phyloP scores from a whole-genome alignment of 108 stramenopile genomes.

The Cyclotella choctawhatcheeana region DNA sequence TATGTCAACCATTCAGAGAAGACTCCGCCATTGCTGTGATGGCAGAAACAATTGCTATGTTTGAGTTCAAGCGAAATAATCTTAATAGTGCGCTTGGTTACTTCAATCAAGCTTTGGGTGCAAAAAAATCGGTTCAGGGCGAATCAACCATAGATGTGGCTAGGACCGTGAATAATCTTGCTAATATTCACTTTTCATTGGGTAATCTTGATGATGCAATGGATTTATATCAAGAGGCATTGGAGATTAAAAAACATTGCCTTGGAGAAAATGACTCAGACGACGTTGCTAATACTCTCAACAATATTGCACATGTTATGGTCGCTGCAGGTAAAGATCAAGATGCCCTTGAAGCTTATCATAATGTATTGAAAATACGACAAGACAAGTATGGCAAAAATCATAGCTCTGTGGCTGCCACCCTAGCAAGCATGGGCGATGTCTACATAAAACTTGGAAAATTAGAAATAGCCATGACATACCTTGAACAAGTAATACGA shows the following conservation, averaged over 20 bases:
- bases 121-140: constrained; percentile 44
- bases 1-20: constrained; percentile 48
- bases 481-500: constrained; percentile 49
- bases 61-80: constrained; percentile 56
- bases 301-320: constrained; percentile 59
- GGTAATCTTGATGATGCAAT: constrained; percentile 54
- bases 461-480: constrained; percentile 44
- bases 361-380: constrained; percentile 44
- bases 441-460: constrained; percentile 53
- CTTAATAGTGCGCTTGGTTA: constrained; percentile 48
- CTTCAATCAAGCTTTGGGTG: constrained; percentile 52
- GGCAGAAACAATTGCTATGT: constrained; percentile 59
- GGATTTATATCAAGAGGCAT: constrained; percentile 50
- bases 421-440: constrained; percentile 54
- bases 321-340: constrained; percentile 48
- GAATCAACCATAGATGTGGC: constrained; percentile 51
- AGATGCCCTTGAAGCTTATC: constrained; percentile 50
- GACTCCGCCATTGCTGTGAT: constrained; percentile 52
- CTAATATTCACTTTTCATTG: constrained; percentile 56
- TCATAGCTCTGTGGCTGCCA: constrained; percentile 51
- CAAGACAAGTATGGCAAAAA: constrained; percentile 45
- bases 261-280: constrained; percentile 53
- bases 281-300: constrained; percentile 53
- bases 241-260: constrained; percentile 48
- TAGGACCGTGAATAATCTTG: constrained; percentile 55